Evolutionary conservation across 139 green algal genomes (phyloP), one percentile per base, ranked within the genome.

Genomic region (Monoraphidium neglectum): DNA sequence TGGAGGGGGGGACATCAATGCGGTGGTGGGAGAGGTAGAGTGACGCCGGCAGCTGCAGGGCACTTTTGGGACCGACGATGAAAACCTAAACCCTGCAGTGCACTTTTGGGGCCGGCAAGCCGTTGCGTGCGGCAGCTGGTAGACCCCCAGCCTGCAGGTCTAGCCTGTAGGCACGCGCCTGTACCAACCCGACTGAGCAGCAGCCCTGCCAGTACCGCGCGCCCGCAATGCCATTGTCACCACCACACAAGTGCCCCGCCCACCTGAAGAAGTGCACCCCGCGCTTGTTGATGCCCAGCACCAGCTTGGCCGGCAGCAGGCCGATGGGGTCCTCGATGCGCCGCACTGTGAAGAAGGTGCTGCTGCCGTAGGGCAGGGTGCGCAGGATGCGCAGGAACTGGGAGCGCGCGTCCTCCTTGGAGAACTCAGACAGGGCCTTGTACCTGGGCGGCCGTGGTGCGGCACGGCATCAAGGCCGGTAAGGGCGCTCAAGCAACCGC

Each of bases 271-370:
- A 96, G 85, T 96, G 92, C 56, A 95, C 88, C 26, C 95, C 93
- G 5, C 93, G 89, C 85, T 98, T 98, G 90, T 99, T 99, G 85
- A 99, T 97, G 76, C 95, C 95, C 61, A 99, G 87, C 63, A 98
- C 94, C 13, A 99, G 86, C 80, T 93, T 94, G 21, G 89, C 89
- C 2, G 95, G 95, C 57, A 99, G 88, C 77, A 99, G 88, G 35
- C 95, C 95, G 54, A 99, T 98, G 38, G 95, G 95, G 84, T 99
- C 95, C 75, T 98, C 94, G 26, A 82, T 82, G 60, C 68, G 69
- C 13, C 61, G 60, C 61, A 74, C 77, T 0, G 80, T 46, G 53
- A 92, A 89, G 77, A 90, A 90, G 68, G 91, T 88, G 15, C 79
- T 81, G 68, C 87, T 89, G 76, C 94, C 96, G 77, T 99, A 99